Evolutionary conservation across 148 eudicot species (phyloP), one percentile per base, ranked within the genome.

Genomic region (Pharnaceum exiguum): DNA sequence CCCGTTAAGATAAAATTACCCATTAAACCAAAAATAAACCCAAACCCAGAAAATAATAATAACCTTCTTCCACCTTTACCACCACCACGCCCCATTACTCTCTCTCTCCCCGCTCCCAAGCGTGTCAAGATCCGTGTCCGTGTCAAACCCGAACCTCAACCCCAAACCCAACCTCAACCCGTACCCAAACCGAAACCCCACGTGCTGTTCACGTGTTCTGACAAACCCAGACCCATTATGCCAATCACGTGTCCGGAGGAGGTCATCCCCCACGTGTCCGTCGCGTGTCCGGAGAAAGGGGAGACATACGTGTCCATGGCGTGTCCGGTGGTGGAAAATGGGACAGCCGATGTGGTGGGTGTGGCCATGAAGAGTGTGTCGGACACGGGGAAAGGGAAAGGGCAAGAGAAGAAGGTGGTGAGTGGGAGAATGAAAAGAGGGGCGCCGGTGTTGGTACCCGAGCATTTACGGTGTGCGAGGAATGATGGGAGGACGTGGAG

Each of bases 101-200:
- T 42, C 29, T n/a, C 44, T 59, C 11, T n/a, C n/a, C n/a, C n/a
- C n/a, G n/a, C n/a, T n/a, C n/a, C n/a, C n/a, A n/a, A n/a, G n/a
- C 48, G 57, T 4, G 27, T 55, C 19, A 60, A 67, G 61, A 53
- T 61, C 62, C 73, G 73, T 13, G 18, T 46, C 31, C 59, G 52
- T 33, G 35, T 50, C 12, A 61, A 61, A 11, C 66, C 66, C 28
- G 37, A 60, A 35, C 51, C 31, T 48, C 19, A 49, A 63, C 18
- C 68, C 68, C 12, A 59, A 63, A 24, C 68, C 68, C 35, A 50
- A 10, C 4, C 32, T 17, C 40, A 21, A 6, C 59, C 45, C 30
- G 21, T 1, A 22, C 12, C 15, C n/a, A n/a, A n/a, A n/a, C n/a
- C n/a, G n/a, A n/a, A n/a, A n/a, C n/a, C n/a, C n/a, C n/a, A n/a